Evolutionary conservation across 2,329 filamentous ascomycete genomes (phyloP), one percentile per base, ranked within the genome.

Genomic region (Aspergillus fructus): DNA sequence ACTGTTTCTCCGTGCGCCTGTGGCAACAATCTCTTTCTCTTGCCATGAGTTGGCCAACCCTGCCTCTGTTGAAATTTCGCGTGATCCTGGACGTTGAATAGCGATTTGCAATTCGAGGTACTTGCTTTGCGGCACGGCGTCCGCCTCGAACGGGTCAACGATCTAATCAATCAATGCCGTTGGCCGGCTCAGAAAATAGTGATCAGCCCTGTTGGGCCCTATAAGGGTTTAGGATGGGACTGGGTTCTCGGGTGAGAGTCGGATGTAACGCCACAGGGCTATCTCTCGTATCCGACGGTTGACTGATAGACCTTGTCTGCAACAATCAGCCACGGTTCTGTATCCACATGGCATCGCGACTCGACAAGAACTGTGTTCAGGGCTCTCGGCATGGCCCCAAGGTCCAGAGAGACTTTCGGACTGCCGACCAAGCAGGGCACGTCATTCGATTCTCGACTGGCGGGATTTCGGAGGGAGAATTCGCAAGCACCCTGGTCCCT

Each of bases 131-230:
- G 42, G 23, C 6, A 30, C 13, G 15, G n/a, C 15, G 15, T 23
- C 23, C 8, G 24, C 15, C 21, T 27, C 15, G 11, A 24, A 23
- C 34, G 34, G 34, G 12, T 15, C 9, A 46, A 24, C 21, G 37
- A 53, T 53, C 51, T 34, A 40, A 48, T 53, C 51, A 41, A 53
- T 53, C 49, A 51, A 34, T 39, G 19, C 46, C 6, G 39, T 37
- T 4, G 51, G 41, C 13, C 17, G 40, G 49, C 17, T 23, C 27
- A 30, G 43, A 23, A 53, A 23, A 48, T 53, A 21, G 17, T 41
- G 51, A 53, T 53, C 51, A 40, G 43, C 51, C 42, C 24, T 40
- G 24, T 27, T 37, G 24, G 43, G 5, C 43, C 51, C 42, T 30
- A 53, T 19, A 45, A 27, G 21, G 51, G 34, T 40, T 47, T 40